Base-by-base conservation (phyloP, 2,329 filamentous ascomycete genomes). In the Ophiostoma novo-ulmi region DNA sequence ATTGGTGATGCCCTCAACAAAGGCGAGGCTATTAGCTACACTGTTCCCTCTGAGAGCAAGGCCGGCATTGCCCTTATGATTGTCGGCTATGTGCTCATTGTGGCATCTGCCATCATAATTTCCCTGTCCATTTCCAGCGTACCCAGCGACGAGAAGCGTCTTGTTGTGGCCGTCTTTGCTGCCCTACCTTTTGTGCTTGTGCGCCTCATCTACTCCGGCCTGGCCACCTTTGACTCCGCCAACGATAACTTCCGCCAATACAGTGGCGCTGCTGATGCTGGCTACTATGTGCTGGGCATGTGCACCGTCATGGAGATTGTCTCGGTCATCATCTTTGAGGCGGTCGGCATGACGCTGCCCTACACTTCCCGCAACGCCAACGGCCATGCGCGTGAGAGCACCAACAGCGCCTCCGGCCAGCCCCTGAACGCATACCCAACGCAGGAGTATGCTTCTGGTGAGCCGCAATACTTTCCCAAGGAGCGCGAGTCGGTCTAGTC, bases 281-380 rank as follows among this genome's bases (percentile, higher is more conserved):
- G 75, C 52, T 73, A 72, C 69, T 74, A 74, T 31, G 72, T 80
- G 20, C 75, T 85, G 8, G 80, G 81, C 58, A 82, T 86, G 80
- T 78, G 81, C 5, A 77, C 85, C 7, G 71, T 86, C 35, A 82
- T 84, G 78, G 85, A 88, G 76, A 80, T 86, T 55, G 75, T 80
- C 8, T 79, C 84, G 26, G 80, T 85, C 2, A 64, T 79, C 5
- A 78, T 83, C 52, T 81, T 81, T 58, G 79, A 82, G 71, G 73
- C 69, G 2, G 73, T 82, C 11, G 82, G 83, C 0, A 72, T 83
- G 68, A 65, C 63, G 6, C 35, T 65, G 17, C 20, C 36, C 20
- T 64, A 39, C 20, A 38, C 61, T 7, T 81, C 78, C 2, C 74
- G 61, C n/a, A 22, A 11, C 3, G 52, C 44, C 22, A 36, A 26